Percentiles rank a stretch among this genome's conserved stretches.
Evolutionary conservation across 2,329 filamentous ascomycete species (phyloP).

Genomic region (Orbilia quercus): DNA sequence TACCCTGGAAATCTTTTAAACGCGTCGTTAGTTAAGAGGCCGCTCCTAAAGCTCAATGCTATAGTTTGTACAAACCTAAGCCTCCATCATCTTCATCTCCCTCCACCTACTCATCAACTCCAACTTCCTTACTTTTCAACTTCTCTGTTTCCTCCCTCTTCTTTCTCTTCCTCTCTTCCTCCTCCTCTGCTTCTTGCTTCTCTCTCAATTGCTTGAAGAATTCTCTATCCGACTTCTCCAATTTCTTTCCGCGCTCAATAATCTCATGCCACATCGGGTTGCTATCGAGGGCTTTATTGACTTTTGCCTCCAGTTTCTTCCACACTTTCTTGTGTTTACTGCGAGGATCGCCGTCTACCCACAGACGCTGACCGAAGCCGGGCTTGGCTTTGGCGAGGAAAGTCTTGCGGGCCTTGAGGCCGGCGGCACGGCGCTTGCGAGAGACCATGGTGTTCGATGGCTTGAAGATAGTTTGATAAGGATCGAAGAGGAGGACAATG

Average conservation of each 20-base stretch:
- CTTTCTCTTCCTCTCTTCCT: constrained; percentile 2
- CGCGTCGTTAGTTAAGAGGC: no score
- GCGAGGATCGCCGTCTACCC: constrained; percentile 17
- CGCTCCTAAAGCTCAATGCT: no score
- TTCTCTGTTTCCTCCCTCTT: not conserved
- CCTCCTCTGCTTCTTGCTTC: not conserved
- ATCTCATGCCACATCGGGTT: not conserved
- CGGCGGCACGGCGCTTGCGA: constrained; percentile 29
- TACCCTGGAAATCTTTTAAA: no score
- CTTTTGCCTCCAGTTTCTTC: constrained; percentile 20
- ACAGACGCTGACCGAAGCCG: constrained; percentile 31
- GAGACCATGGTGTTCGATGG: constrained; percentile 15
- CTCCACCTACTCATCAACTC: not conserved
- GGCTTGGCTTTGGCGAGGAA: constrained; percentile 13
- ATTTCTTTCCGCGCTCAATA: not conserved
- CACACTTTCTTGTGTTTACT: constrained; percentile 5
- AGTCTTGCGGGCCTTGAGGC: constrained; percentile 35
- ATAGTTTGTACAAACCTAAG: not conserved
- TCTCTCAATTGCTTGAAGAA: not conserved
- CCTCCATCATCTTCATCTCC: not conserved
- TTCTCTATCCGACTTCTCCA: not conserved
- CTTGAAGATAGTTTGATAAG: not conserved
- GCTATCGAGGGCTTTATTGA: not conserved
- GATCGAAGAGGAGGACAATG: not conserved
- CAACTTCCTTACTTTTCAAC: not conserved